These are phyloP conservation scores for Spongispora temasekensis DNA, from an alignment of 1,284 basidiomycete genomes.

Conservation along the genomic window DNA sequence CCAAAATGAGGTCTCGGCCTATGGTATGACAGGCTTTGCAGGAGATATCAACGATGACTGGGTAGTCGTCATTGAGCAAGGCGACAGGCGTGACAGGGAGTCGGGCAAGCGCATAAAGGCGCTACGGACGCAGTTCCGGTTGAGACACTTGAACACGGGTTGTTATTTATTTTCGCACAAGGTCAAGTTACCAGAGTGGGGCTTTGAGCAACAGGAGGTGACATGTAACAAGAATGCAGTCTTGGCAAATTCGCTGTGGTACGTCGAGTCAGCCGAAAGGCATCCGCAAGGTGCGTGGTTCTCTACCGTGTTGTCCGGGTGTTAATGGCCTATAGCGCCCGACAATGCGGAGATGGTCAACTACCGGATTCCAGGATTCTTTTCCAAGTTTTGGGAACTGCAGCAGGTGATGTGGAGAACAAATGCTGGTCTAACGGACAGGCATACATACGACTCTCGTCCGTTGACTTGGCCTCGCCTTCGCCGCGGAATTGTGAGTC, in stretches of 20 bases:
- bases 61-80: conserved; percentile 84
- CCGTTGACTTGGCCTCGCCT: conserved; percentile 89
- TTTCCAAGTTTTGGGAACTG: conserved; percentile 89
- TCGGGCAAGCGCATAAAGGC: conserved; percentile 77
- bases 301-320: not conserved
- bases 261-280: conserved; percentile 77
- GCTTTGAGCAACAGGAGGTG: conserved; percentile 97
- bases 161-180: conserved; percentile 99
- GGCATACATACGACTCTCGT: conserved; percentile 93
- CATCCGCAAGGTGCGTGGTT: conserved; percentile 72
- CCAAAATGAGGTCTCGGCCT: conserved; percentile 97
- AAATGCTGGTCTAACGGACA: conserved; percentile 92
- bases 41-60: conserved; percentile 97
- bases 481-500: conserved; percentile 86
- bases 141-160: conserved; percentile 85
- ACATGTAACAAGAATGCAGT: conserved; percentile 98
- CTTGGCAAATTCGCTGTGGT: conserved; percentile 91
- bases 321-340: conserved; percentile 52
- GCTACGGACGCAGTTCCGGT: conserved; percentile 80
- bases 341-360: conserved; percentile 80
- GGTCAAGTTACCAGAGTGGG: conserved; percentile 97
- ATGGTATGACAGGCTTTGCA: conserved; percentile 83
- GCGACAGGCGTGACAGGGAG: conserved; percentile 65
- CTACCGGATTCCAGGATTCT: conserved; percentile 84
- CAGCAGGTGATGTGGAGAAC: conserved; percentile 99